These are phyloP conservation scores for Blastobotrys arbuscula DNA, from an alignment of 1,139 yeast genomes.

Conservation along the genomic window DNA sequence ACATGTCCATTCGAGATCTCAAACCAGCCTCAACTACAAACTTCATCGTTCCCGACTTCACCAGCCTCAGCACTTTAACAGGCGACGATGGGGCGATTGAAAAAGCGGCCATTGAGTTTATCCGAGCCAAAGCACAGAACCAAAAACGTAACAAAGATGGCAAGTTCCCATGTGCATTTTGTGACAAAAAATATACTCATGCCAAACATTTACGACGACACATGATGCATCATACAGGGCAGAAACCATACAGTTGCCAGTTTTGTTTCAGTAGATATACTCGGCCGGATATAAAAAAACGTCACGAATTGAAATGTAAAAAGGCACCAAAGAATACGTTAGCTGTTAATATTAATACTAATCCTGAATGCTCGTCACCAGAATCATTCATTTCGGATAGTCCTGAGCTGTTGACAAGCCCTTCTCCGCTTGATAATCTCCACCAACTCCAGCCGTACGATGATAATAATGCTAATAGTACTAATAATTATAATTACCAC, in stretches of 20 bases:
- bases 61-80: background rate
- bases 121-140: background rate
- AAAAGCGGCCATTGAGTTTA: background rate
- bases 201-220: constrained; percentile 33
- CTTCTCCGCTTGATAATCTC: background rate
- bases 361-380: background rate
- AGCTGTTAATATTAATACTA: too few species aligned
- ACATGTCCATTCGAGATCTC: background rate
- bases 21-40: background rate
- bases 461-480: background rate
- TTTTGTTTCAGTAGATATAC: constrained; percentile 26
- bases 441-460: background rate
- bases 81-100: background rate
- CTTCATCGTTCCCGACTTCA: background rate
- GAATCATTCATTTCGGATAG: background rate
- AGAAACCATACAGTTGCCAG: constrained; percentile 27
- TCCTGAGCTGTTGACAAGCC: background rate
- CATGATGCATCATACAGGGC: constrained; percentile 30
- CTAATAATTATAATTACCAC: too few species aligned
- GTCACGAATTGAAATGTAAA: constrained; percentile 25
- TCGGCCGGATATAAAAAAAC: constrained; percentile 29
- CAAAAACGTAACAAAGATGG: constrained; percentile 6
- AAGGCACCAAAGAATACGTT: background rate
- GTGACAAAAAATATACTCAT: constrained; percentile 30
- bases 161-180: constrained; percentile 27